Evolutionary conservation across 1,284 basidiomycete species (phyloP), one percentile per base, ranked within the genome.

Genomic region (Puccinia horiana): DNA sequence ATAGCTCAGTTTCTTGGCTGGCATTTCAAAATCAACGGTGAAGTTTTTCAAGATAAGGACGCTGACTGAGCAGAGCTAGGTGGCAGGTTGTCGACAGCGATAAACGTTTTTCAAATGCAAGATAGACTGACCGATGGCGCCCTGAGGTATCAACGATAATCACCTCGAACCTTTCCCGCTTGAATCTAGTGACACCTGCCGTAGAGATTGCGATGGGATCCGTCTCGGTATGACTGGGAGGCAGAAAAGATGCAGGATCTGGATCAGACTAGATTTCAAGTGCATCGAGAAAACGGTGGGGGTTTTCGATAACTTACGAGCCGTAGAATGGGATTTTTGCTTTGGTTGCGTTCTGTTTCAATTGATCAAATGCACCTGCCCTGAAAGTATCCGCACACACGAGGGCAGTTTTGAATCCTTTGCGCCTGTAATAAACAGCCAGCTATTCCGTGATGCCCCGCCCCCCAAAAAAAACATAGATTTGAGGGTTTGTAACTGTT

Each of bases 341-440:
- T 88, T 98, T 98, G 47, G 96, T 97, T 12, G 97, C 97, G 85
- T 91, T 91, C 93, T 93, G 84, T 92, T 99, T 90, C 69, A 91
- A 86, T 85, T 99, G 97, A 88, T 99, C 97, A 88, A 99, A 99
- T 63, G 97, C 97, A 84, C 97, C 97, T 6, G 97, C 97, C 89
- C 97, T 94, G 90, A 99, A 99, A 1, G 97, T 99, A 88, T 99
- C 97, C 37, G 97, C 97, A 86, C 97, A 99, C 85, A 99, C 97
- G 73, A 99, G 94, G 84, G 93, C 95, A n/a, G 95, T 94, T 87
- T 96, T 95, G 90, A 98, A 95, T 4, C 97, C 97, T 84, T 96
- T 92, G 86, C 95, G 93, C 87, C 97, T 95, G 88, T 98, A 99
- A 88, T 99, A 93, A 0, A 98, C 95, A 0, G 97, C 97, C 49